These are phyloP conservation scores for Rachicladosporium sp. DNA, from an alignment of 2,329 filamentous ascomycete species.

Conservation along the genomic window DNA sequence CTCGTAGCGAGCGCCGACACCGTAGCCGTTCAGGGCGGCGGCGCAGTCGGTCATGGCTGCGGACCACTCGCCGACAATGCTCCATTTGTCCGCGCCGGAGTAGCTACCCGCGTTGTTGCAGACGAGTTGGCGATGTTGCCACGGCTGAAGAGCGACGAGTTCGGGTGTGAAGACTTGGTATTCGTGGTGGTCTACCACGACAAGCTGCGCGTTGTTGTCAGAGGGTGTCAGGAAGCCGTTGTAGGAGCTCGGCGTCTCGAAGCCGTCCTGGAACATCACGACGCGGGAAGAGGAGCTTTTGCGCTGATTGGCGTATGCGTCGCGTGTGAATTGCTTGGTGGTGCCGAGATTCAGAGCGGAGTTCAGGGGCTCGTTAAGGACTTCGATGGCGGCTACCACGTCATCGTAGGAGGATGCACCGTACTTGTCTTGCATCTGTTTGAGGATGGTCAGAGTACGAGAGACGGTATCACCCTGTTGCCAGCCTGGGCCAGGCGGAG, in stretches of 20 bases:
- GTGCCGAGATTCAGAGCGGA: constrained; percentile 33
- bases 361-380: constrained; percentile 36
- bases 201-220: constrained; percentile 39
- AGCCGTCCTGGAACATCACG: constrained; percentile 49
- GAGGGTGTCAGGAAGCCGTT: constrained; percentile 47
- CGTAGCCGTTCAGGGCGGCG: constrained; percentile 39
- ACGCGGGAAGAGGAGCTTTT: constrained; percentile 17
- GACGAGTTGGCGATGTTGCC: constrained; percentile 42
- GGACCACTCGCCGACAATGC: constrained; percentile 36
- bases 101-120: constrained; percentile 43
- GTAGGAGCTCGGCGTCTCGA: constrained; percentile 42
- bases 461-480: constrained; percentile 35
- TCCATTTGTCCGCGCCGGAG: constrained; percentile 28
- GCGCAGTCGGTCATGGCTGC: constrained; percentile 43
- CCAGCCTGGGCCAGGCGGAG: constrained; percentile 26
- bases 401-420: constrained; percentile 32
- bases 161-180: constrained; percentile 51
- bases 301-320: constrained; percentile 36
- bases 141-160: constrained; percentile 37
- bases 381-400: constrained; percentile 34
- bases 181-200: constrained; percentile 56
- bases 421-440: constrained; percentile 36
- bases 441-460: constrained; percentile 45
- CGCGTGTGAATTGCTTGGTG: constrained; percentile 43
- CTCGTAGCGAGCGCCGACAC: constrained; percentile 48